phyloP scores from a whole-genome alignment of 345 rosid genomes.

The Zanthoxylum bungeanum region DNA sequence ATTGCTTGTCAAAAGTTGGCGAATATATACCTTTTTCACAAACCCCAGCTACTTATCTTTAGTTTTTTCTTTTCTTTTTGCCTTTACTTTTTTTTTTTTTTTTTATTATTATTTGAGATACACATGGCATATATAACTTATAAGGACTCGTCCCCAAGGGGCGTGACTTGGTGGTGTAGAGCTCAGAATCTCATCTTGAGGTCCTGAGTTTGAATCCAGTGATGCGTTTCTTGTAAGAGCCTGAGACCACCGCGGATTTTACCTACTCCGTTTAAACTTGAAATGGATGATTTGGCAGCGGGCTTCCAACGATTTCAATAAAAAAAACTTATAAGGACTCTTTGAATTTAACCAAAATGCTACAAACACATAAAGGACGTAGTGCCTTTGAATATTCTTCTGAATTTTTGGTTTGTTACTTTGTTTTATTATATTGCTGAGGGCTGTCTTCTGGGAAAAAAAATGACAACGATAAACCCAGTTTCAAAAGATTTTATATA shows the following conservation, averaged over 20 bases:
- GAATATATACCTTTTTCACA: slow-evolving; percentile 39
- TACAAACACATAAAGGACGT: background rate
- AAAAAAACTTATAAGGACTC: no score
- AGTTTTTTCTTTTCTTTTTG: background rate
- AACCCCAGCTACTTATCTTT: slow-evolving; percentile 6
- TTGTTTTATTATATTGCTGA: background rate
- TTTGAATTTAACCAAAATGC: slow-evolving; percentile 6
- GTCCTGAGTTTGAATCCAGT: no score
- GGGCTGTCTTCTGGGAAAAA: background rate
- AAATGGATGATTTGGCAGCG: no score
- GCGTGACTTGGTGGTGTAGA: no score
- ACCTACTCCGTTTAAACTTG: no score
- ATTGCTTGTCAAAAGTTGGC: slow-evolving; percentile 35
- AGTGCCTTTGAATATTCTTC: slow-evolving; percentile 21
- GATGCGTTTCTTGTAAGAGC: no score
- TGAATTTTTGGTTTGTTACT: slow-evolving; percentile 11
- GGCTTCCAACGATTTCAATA: no score
- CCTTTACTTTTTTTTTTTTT: background rate
- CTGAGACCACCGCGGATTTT: no score
- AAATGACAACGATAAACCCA: background rate
- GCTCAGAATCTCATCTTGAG: no score
- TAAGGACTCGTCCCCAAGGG: no score
- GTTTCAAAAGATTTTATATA: no score
- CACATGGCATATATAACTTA: no score
- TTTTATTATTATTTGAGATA: slow-evolving; percentile 9